phyloP scores from a whole-genome alignment of 2,329 filamentous ascomycete genomes.

The Hysterium pulicare region DNA sequence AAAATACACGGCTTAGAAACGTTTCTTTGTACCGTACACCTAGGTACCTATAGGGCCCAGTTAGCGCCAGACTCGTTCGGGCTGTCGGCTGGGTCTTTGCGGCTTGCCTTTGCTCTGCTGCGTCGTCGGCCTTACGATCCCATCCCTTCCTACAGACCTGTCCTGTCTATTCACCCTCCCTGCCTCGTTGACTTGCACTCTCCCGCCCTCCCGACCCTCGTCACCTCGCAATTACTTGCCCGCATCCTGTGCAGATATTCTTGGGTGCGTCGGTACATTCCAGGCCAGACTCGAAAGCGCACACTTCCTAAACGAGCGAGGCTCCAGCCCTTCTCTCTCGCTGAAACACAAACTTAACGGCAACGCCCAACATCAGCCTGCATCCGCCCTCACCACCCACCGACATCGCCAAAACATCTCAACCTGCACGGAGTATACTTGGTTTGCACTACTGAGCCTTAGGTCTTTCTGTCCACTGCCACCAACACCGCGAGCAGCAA shows the following conservation, averaged over 20 bases:
- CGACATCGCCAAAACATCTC: neutral
- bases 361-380: constrained; percentile 12
- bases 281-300: constrained; percentile 5
- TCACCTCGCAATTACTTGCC: neutral
- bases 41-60: neutral
- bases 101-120: constrained; percentile 5
- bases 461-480: constrained; percentile 13
- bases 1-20: neutral
- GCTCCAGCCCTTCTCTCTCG: constrained; percentile 7
- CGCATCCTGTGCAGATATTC: neutral
- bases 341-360: constrained; percentile 15
- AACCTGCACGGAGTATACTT: neutral
- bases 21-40: no score
- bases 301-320: constrained; percentile 15
- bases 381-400: constrained; percentile 9
- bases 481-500: constrained; percentile 13
- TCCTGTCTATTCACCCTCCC: neutral
- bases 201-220: neutral
- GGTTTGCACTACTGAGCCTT: neutral
- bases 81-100: constrained; percentile 4
- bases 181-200: neutral
- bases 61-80: neutral
- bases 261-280: constrained; percentile 11
- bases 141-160: constrained; percentile 2
- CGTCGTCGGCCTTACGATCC: constrained; percentile 1